Evolutionary conservation across 441 rosid species (phyloP).

Genomic region (Flueggea neowawraea): DNA sequence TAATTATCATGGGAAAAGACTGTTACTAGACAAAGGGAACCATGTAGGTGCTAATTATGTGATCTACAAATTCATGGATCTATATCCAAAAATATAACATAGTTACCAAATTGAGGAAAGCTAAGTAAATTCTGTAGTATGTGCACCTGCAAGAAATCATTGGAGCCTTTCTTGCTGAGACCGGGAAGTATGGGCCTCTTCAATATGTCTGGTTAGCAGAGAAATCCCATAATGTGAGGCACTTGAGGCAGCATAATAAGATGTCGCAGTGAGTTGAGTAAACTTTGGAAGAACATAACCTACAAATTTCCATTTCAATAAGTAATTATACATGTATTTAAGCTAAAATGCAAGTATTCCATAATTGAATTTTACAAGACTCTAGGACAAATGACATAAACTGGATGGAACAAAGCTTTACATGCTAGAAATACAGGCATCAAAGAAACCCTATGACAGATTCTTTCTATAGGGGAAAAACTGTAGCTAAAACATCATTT

Average conservation of each 20-base stretch:
- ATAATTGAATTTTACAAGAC: too few species aligned
- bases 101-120: constrained; percentile 17
- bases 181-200: constrained; percentile 50
- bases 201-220: constrained; percentile 66
- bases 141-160: constrained; percentile 33
- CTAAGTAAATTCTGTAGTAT: constrained; percentile 12
- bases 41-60: background rate
- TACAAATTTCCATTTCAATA: constrained; percentile 18
- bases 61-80: constrained; percentile 8
- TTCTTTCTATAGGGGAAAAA: too few species aligned
- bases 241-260: constrained; percentile 88
- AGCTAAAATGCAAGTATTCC: background rate
- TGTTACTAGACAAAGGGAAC: too few species aligned
- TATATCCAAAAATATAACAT: background rate
- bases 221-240: constrained; percentile 88
- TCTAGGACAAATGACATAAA: too few species aligned
- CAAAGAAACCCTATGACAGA: too few species aligned
- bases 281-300: constrained; percentile 85
- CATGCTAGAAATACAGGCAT: too few species aligned
- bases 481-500: too few species aligned
- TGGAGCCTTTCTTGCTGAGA: constrained; percentile 41
- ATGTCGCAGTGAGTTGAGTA: constrained; percentile 78
- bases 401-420: too few species aligned
- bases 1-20: too few species aligned
- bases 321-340: background rate